These are phyloP conservation scores for Nitzschia sp. DNA, from an alignment of 108 stramenopile species.

Conservation along the genomic window DNA sequence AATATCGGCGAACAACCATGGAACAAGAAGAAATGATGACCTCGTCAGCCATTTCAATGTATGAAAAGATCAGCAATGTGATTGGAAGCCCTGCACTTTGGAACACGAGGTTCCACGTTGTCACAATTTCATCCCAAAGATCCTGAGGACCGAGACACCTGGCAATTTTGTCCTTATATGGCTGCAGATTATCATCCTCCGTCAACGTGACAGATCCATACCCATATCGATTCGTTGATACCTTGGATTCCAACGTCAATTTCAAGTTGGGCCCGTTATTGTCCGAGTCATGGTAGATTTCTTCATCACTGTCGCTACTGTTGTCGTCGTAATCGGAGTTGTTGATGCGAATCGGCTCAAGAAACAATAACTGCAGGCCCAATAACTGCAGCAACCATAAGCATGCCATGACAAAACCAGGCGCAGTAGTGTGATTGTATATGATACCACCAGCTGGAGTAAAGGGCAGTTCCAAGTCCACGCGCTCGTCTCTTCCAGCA, in stretches of 20 bases:
- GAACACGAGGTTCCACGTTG: conserved; percentile 37
- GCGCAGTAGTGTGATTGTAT: conserved; percentile 50
- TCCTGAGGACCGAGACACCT: neutral
- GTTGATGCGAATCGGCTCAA: conserved; percentile 66
- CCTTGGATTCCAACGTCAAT: neutral
- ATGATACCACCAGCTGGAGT: conserved; percentile 48
- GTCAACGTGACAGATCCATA: neutral
- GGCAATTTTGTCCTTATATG: neutral
- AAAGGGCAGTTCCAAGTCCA: conserved; percentile 60
- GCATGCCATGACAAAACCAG: conserved; percentile 66
- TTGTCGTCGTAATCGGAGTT: neutral
- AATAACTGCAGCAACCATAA: conserved; percentile 58
- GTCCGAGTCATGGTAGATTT: neutral
- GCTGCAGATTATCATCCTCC: neutral
- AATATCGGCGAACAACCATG: conserved; percentile 67
- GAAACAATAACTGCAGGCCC: conserved; percentile 49
- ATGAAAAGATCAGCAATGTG: conserved; percentile 66
- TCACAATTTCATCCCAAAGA: conserved; percentile 15
- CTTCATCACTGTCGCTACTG: neutral
- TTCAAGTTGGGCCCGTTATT: neutral
- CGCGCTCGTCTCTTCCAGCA: conserved; percentile 48
- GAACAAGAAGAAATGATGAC: conserved; percentile 72
- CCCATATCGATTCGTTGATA: neutral
- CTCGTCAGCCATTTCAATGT: conserved; percentile 65
- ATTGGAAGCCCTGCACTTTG: conserved; percentile 57